Base-by-base conservation (phyloP, 1,284 basidiomycete species). In the Cryptococcus sp. region DNA sequence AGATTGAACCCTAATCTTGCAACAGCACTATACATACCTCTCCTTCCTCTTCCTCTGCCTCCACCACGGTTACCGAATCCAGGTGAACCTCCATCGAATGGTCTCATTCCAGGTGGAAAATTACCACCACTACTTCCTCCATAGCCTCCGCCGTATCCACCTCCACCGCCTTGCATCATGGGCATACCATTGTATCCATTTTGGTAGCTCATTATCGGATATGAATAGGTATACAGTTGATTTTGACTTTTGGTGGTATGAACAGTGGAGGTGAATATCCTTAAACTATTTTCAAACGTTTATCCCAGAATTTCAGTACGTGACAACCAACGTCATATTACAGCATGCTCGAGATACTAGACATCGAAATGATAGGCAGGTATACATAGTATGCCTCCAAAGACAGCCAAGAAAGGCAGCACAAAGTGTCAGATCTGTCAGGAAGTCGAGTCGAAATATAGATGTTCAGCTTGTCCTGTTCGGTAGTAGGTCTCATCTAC, bases 381-480 rank as follows among this genome's bases (percentile, higher is more conserved):
- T 16, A 24, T 21, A 43, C 41, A 43, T 39, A 39, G 36, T 19
- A 43, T 43, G 41, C 41, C 41, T 22, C 23, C 41, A 16, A 43
- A 43, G 18, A 50, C 47, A 48, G 48, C n/a, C 19, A 46, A 45
- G 14, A 51, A 36, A 16, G 22, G 22, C 16, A 23, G 25, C 14
- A 31, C n/a, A 22, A 32, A 43, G 25, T 74, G 72, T 50, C 62
- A 58, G 24, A 53, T 73, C 21, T 75, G 73, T 57, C 41, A 51
- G 2, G 44, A 41, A 21, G 34, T 57, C 9, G 28, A 47, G 14
- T 69, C 67, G 14, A 75, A 73, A 45, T 75, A 75, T 41, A 57
- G 69, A 45, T 75, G 73, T 54, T 58, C 70, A 14, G 57, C 57
- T 28, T 75, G 73, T 59, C 64, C 64, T 1, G 55, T 64, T 21